Evolutionary conservation across 306 rosid genomes (phyloP).

Genomic region (Sicyos baderoa): DNA sequence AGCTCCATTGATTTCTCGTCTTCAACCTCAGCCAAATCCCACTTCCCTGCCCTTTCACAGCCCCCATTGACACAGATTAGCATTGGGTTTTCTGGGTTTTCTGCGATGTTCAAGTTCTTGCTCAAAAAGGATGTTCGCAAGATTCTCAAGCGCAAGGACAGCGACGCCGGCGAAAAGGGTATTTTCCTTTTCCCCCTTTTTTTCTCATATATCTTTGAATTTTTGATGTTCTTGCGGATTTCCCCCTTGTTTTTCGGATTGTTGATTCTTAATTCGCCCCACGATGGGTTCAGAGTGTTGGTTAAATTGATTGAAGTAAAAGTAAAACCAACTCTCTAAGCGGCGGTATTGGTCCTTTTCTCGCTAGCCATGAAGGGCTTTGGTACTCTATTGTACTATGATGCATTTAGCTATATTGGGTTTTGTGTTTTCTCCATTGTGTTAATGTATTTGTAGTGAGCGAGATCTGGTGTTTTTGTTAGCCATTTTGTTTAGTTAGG

Average conservation of each 20-base stretch:
- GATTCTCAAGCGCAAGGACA: conserved; percentile 91
- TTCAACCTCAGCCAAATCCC: conserved; percentile 7
- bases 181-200: not conserved
- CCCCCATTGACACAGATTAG: not conserved
- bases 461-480: conserved; percentile 2
- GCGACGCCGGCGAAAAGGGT: conserved; percentile 96
- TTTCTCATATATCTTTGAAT: not conserved
- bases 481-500: not conserved
- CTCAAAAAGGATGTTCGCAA: conserved; percentile 59
- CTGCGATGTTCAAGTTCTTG: conserved; percentile 56
- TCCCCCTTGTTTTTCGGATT: not conserved
- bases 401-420: not conserved
- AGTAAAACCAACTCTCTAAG: not conserved
- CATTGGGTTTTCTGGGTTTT: not conserved
- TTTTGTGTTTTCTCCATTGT: not conserved
- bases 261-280: not conserved
- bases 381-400: not conserved
- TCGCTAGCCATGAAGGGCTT: conserved; percentile 5
- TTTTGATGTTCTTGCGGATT: not conserved
- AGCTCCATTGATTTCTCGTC: not conserved
- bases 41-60: not conserved
- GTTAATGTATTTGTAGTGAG: not conserved
- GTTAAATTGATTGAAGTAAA: not conserved
- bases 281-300: not conserved
- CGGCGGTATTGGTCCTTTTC: not conserved